Evolutionary conservation across 768 basidiomycete genomes (phyloP), one percentile per base, ranked within the genome.

Genomic region (Auricularia cornea): DNA sequence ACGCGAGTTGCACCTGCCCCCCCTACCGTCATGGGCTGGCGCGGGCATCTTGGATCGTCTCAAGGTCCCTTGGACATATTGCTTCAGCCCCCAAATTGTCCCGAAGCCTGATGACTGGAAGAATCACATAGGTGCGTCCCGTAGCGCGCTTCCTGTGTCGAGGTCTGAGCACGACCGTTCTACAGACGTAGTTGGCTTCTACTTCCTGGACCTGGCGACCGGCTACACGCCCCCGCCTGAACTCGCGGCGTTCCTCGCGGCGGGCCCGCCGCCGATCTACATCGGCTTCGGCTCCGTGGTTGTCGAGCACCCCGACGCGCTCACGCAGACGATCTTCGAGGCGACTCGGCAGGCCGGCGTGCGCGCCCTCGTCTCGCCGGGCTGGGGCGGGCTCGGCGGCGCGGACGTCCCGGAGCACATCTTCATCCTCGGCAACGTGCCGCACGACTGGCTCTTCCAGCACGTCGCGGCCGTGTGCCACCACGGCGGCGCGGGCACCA

Each of bases 401-500:
- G 70, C 72, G 4, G 67, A 75, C 44, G 77, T 84, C n/a, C 85
- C 85, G 18, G 63, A 77, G 0, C 76, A 83, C 62, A 74, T 86
- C 23, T 84, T 84, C 73, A 83, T 88, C 52, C 77, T 86, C n/a
- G 84, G 80, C 68, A 85, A 84, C 65, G 79, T 86, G 5, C 86
- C 86, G 0, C 85, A 87, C 69, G 86, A 88, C 69, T 88, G 86
- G 86, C 76, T 88, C 3, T 88, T 87, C 66, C 70, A 83, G 1
- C 76, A 82, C 18, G 85, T 86, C 1, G 70, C 80, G 12, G 84
- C 84, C 0, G 84, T 88, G 1, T 81, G 84, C 8, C 85, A 86
- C 70, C 85, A 83, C 69, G 86, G 85, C 2, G 85, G 85, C 3
- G 86, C 86, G 8, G 86, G 86, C 1, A 88, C 86, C 0, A 86